Evolutionary conservation across 768 basidiomycete genomes (phyloP).

Genomic region (Ramaria rubella): DNA sequence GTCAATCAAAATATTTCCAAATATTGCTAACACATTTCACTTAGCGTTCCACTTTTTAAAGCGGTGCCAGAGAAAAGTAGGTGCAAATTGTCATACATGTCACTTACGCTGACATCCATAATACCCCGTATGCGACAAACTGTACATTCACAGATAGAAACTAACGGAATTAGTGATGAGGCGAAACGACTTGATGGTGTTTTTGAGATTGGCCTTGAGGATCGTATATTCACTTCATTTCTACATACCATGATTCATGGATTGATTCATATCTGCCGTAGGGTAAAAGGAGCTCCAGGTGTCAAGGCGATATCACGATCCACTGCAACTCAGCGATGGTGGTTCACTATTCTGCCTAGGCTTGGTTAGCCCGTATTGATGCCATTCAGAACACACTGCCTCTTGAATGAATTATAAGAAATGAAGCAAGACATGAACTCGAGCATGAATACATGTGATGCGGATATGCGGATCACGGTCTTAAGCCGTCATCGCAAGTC

Average conservation of each 20-base stretch:
- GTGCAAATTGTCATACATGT: constrained; percentile 20
- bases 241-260: neutral
- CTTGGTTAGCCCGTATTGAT: constrained; percentile 37
- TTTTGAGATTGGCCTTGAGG: constrained; percentile 66
- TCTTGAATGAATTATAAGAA: constrained; percentile 1
- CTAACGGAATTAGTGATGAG: constrained; percentile 55
- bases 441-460: constrained; percentile 11
- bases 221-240: constrained; percentile 33
- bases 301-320: constrained; percentile 39
- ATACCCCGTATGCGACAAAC: constrained; percentile 27
- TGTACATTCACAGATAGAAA: constrained; percentile 26
- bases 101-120: neutral
- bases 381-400: constrained; percentile 28
- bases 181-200: constrained; percentile 80
- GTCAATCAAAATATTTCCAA: constrained; percentile 19
- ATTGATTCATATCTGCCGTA: constrained; percentile 22
- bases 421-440: constrained; percentile 1
- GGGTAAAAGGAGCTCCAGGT: constrained; percentile 63
- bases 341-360: constrained; percentile 19
- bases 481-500: constrained; percentile 38
- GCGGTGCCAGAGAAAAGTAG: constrained; percentile 60
- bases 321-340: constrained; percentile 4
- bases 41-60: constrained; percentile 67
- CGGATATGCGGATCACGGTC: constrained; percentile 5
- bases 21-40: neutral